phyloP scores from a whole-genome alignment of 2,329 filamentous ascomycete species.

The Fusarium sp. region DNA sequence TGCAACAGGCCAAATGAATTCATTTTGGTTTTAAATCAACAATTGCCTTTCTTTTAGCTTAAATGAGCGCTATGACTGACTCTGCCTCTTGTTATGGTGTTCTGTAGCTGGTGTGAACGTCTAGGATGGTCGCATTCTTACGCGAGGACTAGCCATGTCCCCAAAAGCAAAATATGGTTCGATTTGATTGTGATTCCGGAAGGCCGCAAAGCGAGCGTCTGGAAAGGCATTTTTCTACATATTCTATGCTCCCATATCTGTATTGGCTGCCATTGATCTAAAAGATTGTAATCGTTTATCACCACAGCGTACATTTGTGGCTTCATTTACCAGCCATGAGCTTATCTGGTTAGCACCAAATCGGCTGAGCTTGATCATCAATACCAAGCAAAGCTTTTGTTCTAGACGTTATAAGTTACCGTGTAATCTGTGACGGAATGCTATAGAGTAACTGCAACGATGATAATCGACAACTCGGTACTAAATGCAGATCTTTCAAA shows the following conservation, averaged over 20 bases:
- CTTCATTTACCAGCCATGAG: background rate
- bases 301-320: background rate
- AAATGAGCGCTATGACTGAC: background rate
- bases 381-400: too few relatives aligned
- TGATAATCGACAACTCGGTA: background rate
- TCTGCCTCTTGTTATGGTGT: background rate
- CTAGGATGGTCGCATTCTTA: conserved; percentile 7
- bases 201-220: background rate
- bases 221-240: background rate
- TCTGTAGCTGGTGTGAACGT: background rate
- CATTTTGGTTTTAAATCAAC: background rate
- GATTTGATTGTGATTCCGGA: background rate
- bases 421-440: accelerated
- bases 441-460: background rate
- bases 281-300: accelerated
- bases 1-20: background rate
- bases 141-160: conserved; percentile 31
- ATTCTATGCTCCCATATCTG: accelerated
- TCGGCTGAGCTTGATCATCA: too few relatives aligned
- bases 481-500: background rate
- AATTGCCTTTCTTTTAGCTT: background rate
- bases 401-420: too few relatives aligned
- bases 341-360: too few relatives aligned
- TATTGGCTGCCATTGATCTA: background rate
- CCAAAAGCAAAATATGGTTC: conserved; percentile 36